A percentile compares a stretch with the other conserved stretches of the same genome.
Conservation (phyloP, 1,284 basidiomycete species). For the Thecaphora frezii region DNA sequence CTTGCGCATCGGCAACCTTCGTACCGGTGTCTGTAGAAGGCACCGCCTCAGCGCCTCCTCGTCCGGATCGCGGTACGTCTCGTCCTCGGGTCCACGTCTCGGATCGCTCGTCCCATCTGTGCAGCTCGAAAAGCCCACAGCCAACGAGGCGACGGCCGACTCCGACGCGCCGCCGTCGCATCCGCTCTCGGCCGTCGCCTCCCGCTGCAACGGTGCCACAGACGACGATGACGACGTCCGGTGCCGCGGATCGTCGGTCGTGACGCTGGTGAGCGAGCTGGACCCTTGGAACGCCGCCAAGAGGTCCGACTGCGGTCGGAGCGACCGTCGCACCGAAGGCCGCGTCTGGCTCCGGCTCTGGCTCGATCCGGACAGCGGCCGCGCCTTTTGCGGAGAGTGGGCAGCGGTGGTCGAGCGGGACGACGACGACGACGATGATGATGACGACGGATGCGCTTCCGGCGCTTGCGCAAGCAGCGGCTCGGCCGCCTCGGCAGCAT, state of each 20-base stretch:
- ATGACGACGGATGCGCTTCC: too few relatives aligned
- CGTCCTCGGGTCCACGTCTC: not conserved
- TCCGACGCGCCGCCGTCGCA: not conserved
- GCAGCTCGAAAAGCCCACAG: not conserved
- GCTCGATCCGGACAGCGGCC: not conserved
- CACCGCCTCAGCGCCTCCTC: not conserved
- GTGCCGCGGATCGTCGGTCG: not conserved
- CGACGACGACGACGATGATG: too few relatives aligned
- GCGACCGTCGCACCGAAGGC: slow-evolving; percentile 9
- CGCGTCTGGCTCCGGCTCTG: slow-evolving; percentile 5
- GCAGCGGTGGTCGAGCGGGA: too few relatives aligned
- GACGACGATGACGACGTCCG: not conserved
- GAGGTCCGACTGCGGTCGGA: slow-evolving; percentile 6
- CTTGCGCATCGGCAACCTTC: not conserved
- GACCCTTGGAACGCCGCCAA: not conserved
- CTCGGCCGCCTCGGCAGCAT: too few relatives aligned
- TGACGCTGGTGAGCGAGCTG: not conserved
- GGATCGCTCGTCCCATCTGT: not conserved
- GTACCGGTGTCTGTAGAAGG: not conserved
- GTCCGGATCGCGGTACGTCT: not conserved
- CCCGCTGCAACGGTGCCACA: not conserved
- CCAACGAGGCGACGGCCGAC: not conserved
- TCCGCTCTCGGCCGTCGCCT: not conserved
- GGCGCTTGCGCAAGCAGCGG: too few relatives aligned
- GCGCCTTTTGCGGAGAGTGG: not conserved